Percentiles rank a stretch among this genome's conserved stretches.
These are phyloP conservation scores for Fraxinus greggii DNA, from an alignment of 305 asterid genomes.

Conservation along the genomic window DNA sequence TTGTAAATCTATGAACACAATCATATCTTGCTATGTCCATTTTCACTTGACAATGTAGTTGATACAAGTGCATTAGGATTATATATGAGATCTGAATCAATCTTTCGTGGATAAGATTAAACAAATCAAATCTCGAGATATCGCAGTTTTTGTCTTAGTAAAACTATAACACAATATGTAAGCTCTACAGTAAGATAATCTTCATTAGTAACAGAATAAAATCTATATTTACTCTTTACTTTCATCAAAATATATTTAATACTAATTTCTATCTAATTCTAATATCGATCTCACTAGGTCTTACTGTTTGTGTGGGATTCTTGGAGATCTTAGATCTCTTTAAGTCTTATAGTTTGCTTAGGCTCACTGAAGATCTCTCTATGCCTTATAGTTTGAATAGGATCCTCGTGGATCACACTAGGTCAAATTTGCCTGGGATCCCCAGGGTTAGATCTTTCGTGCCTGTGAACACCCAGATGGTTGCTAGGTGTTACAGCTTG, in stretches of 20 bases:
- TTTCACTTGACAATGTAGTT: not conserved
- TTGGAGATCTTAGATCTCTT: not conserved
- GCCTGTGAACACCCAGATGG: not conserved
- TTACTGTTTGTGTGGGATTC: not conserved
- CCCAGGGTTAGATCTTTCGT: not conserved
- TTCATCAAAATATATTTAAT: not conserved
- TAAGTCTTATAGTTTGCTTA: not conserved
- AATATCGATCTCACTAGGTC: not conserved
- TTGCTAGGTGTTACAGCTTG: not conserved
- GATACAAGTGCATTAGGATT: not conserved
- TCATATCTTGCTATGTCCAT: not conserved
- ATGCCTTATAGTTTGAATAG: not conserved
- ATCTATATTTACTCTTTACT: not conserved
- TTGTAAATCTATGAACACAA: not conserved
- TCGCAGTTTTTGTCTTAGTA: not conserved
- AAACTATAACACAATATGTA: too few species aligned
- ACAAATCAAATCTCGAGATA: not conserved
- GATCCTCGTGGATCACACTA: not conserved
- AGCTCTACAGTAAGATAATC: not conserved
- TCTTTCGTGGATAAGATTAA: not conserved
- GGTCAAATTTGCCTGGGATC: not conserved
- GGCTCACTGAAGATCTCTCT: not conserved
- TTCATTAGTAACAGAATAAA: not conserved
- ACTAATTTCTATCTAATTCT: not conserved
- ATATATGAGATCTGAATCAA: not conserved